Evolutionary conservation across 306 rosid genomes (phyloP).

Genomic region (Leucaena leucocephala): DNA sequence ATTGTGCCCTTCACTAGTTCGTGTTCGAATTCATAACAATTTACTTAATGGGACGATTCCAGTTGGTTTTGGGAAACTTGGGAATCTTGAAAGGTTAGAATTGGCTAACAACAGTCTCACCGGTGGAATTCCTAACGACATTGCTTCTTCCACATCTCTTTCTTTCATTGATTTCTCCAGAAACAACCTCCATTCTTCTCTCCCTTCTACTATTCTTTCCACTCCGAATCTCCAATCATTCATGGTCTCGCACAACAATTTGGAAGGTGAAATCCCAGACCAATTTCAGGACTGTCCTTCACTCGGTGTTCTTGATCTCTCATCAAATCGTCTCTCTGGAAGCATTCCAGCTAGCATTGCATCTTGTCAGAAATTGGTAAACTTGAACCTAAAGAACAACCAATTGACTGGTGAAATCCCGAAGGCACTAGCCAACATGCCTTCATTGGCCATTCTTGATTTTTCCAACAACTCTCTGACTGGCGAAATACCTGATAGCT

Average conservation of each 20-base stretch:
- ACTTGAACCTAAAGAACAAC: conserved; percentile 84
- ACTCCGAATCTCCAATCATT: conserved; percentile 78
- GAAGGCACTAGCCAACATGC: conserved; percentile 68
- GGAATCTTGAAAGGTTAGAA: conserved; percentile 87
- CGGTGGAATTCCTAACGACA: conserved; percentile 80
- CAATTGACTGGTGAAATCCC: conserved; percentile 78
- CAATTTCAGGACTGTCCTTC: conserved; percentile 94
- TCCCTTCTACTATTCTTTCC: conserved; percentile 86
- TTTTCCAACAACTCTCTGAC: conserved; percentile 89
- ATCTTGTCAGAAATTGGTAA: conserved; percentile 85
- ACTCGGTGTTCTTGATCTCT: conserved; percentile 80
- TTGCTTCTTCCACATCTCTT: conserved; percentile 76
- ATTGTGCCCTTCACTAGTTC: conserved; percentile 68
- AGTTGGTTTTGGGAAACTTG: conserved; percentile 81
- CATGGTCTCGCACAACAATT: conserved; percentile 67
- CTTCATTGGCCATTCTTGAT: conserved; percentile 81
- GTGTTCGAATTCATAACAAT: conserved; percentile 91
- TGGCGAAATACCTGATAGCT: conserved; percentile 80
- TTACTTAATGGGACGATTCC: conserved; percentile 77
- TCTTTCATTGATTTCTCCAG: conserved; percentile 87
- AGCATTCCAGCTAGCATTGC: conserved; percentile 80
- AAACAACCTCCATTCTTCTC: conserved; percentile 74
- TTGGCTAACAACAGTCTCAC: conserved; percentile 87
- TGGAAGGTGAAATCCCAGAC: conserved; percentile 76
- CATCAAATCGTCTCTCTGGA: conserved; percentile 73